phyloP scores from a whole-genome alignment of 2,329 filamentous ascomycete species.

The Pseudogymnoascus pannorum region DNA sequence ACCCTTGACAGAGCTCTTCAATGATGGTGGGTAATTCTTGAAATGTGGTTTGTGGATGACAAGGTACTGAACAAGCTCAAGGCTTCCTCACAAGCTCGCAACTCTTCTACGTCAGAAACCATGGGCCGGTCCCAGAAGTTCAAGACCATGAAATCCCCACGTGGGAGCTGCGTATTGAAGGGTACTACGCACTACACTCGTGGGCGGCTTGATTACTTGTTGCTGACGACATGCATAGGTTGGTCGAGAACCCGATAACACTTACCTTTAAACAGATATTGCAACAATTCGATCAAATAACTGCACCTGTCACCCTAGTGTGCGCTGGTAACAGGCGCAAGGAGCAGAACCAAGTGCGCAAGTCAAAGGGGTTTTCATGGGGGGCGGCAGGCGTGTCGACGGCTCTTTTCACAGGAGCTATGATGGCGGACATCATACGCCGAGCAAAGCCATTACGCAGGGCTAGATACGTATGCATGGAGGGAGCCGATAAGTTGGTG shows the following conservation, averaged over 20 bases:
- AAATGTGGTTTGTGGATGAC: neutral
- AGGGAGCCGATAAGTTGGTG: constrained; percentile 71
- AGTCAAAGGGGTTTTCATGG: constrained; percentile 93
- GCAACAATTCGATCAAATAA: constrained; percentile 69
- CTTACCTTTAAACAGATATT: constrained; percentile 68
- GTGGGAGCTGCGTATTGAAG: constrained; percentile 80
- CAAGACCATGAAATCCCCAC: constrained; percentile 62
- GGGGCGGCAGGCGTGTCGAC: constrained; percentile 81
- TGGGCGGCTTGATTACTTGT: neutral
- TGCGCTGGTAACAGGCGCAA: constrained; percentile 89
- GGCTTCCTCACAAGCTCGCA: constrained; percentile 84
- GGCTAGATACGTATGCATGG: constrained; percentile 82
- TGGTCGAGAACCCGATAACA: constrained; percentile 65
- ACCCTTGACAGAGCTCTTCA: constrained; percentile 68
- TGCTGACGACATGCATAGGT: neutral
- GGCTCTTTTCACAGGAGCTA: constrained; percentile 77
- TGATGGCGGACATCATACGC: constrained; percentile 63
- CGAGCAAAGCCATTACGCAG: constrained; percentile 59
- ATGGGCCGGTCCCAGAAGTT: constrained; percentile 74
- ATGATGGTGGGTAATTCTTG: constrained; percentile 31
- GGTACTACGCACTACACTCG: constrained; percentile 39
- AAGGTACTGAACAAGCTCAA: constrained; percentile 23
- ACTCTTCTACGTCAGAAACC: constrained; percentile 86
- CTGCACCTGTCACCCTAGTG: constrained; percentile 79
- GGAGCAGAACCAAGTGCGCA: constrained; percentile 84